Evolutionary conservation across 345 rosid species (phyloP).

Genomic region (Hevea brasiliensis): DNA sequence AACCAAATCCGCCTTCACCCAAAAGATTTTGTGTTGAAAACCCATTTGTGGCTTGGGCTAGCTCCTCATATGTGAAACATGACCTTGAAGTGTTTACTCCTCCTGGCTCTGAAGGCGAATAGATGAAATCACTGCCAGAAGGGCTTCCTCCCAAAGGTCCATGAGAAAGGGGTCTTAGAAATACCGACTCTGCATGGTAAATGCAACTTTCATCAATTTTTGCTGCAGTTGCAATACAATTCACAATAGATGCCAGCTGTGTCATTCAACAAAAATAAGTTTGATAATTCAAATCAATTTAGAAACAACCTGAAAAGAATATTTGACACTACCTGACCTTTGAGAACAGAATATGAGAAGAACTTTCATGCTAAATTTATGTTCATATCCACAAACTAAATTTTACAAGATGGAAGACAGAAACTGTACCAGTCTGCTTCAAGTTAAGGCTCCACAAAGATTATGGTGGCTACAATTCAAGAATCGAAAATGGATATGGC

Average conservation of each 20-base stretch:
- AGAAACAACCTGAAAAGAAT: neutral
- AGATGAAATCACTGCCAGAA: slow-evolving; percentile 54
- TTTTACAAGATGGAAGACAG: neutral
- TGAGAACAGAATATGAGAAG: neutral
- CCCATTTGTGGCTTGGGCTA: slow-evolving; percentile 66
- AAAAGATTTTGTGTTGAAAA: slow-evolving; percentile 73
- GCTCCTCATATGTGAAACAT: slow-evolving; percentile 88
- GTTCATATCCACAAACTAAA: neutral
- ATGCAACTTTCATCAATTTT: slow-evolving; percentile 16
- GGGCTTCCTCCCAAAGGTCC: slow-evolving; percentile 45
- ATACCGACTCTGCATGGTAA: slow-evolving; percentile 54
- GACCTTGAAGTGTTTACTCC: slow-evolving; percentile 69
- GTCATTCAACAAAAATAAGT: slow-evolving; percentile 10
- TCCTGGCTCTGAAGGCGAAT: slow-evolving; percentile 68
- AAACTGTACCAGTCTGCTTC: neutral
- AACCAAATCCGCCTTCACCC: slow-evolving; percentile 99
- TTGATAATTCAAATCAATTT: neutral
- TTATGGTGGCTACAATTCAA: neutral
- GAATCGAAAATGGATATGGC: neutral
- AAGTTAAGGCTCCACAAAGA: neutral
- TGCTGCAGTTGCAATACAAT: slow-evolving; percentile 1
- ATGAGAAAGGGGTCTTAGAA: slow-evolving; percentile 58
- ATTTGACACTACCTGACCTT: neutral
- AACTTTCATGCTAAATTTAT: neutral
- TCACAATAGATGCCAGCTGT: neutral